Evolutionary conservation across 495 filamentous ascomycete genomes (phyloP), one percentile per base, ranked within the genome.

Genomic region (Trichocladium uniseriatum): DNA sequence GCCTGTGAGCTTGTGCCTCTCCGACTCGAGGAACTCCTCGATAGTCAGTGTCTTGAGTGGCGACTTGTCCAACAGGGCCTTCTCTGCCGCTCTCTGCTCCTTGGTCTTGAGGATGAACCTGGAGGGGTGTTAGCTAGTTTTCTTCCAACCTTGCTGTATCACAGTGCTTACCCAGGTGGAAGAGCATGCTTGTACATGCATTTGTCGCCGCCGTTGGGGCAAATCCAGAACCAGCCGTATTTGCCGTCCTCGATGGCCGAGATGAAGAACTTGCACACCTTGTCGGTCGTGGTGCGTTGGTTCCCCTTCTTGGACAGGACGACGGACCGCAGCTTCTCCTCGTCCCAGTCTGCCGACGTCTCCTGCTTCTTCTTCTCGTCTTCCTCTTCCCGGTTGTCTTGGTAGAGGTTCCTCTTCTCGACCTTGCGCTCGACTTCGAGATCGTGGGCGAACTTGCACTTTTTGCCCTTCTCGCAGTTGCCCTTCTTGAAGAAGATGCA

Each of bases 191-290:
- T 88, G 62, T 99, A 99, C 84, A 89, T 96, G 84, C 92, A 99
- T 69, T 94, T 86, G 68, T 99, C 83, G 44, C 87, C 94, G 51
- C 87, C 90, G 66, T 97, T 97, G 41, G 92, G 92, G 80, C 92
- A 99, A 31, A 76, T 73, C 92, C 92, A 99, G 70, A 97, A 95
- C 92, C 92, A 99, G 54, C 92, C 92, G 58, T 99, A 99, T 71
- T 96, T 97, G 56, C 85, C 83, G 56, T 97, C 92, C 70, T 99
- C 92, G 45, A 99, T 90, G 3, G 92, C 92, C 50, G 94, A 88
- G 67, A 96, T 92, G 69, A 99, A 99, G 74, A 73, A 94, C 70
- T 97, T 99, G 84, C 92, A 99, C 49, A 97, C 90, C 68, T 95
- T 99, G 59, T 99, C 92, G 51, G 92, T 99, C 7, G 88, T 89